Conservation (phyloP, 1,284 basidiomycete genomes). For the Anthracocystis panici-leucophaei region DNA sequence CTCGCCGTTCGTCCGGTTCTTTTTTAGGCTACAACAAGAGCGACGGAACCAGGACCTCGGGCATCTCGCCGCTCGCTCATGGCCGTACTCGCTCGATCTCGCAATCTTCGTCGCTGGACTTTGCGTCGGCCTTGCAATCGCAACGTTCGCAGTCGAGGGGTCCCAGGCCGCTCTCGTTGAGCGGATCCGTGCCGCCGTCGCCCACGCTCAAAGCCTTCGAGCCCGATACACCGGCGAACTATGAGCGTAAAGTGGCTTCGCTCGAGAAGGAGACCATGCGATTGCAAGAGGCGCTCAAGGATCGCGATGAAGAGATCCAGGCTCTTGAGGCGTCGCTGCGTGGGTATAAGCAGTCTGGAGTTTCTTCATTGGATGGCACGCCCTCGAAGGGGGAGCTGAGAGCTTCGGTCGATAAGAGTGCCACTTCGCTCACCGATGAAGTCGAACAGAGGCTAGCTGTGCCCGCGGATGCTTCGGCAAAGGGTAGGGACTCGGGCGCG, state of each 20-base stretch:
- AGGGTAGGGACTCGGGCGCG: conserved; percentile 11
- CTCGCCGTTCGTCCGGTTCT: conserved; percentile 58
- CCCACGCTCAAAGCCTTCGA: conserved; percentile 52
- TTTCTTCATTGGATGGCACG: neutral
- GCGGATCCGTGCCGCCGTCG: conserved; percentile 55
- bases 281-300: conserved; percentile 59
- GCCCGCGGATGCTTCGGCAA: neutral
- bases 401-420: neutral
- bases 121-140: conserved; percentile 40
- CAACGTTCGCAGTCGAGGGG: conserved; percentile 38
- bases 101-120: conserved; percentile 62
- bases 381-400: conserved; percentile 11
- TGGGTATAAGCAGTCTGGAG: conserved; percentile 6
- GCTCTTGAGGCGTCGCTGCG: conserved; percentile 46
- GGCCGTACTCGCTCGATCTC: conserved; percentile 59
- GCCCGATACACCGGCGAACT: conserved; percentile 55
- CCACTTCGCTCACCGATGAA: conserved; percentile 1
- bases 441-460: conserved; percentile 4
- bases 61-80: conserved; percentile 39
- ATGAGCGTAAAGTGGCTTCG: conserved; percentile 60
- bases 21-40: conserved; percentile 65
- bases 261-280: conserved; percentile 61
- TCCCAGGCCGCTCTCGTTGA: conserved; percentile 56
- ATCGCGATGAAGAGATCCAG: conserved; percentile 61
- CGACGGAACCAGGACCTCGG: conserved; percentile 44